Conservation (phyloP, 139 green algal genomes). For the Micromonas commoda region DNA sequence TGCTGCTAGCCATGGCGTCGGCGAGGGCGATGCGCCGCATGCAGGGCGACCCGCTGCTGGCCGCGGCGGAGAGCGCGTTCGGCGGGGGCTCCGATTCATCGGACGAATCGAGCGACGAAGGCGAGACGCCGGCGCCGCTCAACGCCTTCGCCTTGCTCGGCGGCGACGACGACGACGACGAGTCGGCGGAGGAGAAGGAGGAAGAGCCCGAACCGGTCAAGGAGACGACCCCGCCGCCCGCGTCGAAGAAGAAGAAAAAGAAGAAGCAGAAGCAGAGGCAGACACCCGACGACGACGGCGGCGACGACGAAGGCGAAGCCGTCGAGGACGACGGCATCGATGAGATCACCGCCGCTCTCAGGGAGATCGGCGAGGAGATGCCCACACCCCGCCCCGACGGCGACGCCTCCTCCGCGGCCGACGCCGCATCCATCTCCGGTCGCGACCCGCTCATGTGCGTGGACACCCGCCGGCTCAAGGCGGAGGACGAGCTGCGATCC, state of each 20-base stretch:
- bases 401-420: not conserved
- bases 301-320: not conserved
- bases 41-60: not conserved
- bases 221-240: not conserved
- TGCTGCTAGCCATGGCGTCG: too few species aligned
- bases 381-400: not conserved
- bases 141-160: not conserved
- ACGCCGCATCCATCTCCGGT: not conserved
- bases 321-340: not conserved
- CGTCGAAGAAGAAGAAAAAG: conserved; percentile 10
- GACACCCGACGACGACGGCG: not conserved
- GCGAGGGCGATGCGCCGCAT: not conserved
- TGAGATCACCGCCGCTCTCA: not conserved
- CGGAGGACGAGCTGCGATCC: conserved; percentile 9
- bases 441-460: not conserved
- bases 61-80: not conserved
- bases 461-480: not conserved
- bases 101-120: not conserved
- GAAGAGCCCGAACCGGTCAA: not conserved
- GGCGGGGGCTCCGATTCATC: not conserved
- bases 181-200: not conserved
- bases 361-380: not conserved
- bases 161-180: conserved; percentile 11
- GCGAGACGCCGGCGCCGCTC: not conserved
- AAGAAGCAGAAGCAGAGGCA: not conserved